phyloP scores from a whole-genome alignment of 768 basidiomycete genomes.

The Termitomyces sp. region DNA sequence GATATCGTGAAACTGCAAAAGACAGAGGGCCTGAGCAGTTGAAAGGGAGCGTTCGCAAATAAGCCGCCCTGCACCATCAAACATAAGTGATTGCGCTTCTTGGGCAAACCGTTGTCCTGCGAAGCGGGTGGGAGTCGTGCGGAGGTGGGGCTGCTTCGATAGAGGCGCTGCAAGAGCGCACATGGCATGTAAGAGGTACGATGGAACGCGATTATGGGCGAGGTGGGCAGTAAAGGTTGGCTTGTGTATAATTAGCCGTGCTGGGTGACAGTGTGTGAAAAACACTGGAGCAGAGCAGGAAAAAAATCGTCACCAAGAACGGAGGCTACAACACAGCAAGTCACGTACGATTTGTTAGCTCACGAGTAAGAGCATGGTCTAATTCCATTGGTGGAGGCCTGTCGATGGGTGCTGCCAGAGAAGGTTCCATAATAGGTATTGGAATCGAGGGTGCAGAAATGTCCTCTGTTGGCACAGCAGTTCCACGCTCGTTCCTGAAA shows the following conservation, averaged over 20 bases:
- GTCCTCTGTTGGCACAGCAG: constrained; percentile 33
- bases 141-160: constrained; percentile 62
- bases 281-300: constrained; percentile 57
- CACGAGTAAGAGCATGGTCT: constrained; percentile 62
- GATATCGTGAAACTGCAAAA: constrained; percentile 68
- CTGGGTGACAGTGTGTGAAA: constrained; percentile 79
- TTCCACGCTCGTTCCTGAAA: constrained; percentile 39
- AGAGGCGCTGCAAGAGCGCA: constrained; percentile 78
- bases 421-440: constrained; percentile 33
- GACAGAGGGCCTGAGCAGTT: constrained; percentile 72
- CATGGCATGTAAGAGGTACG: constrained; percentile 67
- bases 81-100: constrained; percentile 66
- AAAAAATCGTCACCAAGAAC: constrained; percentile 11
- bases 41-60: constrained; percentile 60
- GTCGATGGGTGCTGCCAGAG: constrained; percentile 35
- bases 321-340: constrained; percentile 9
- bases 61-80: constrained; percentile 63
- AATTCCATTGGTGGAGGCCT: constrained; percentile 42
- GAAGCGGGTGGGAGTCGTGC: constrained; percentile 49
- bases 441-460: constrained; percentile 21
- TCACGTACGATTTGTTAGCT: constrained; percentile 68
- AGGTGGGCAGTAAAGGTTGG: constrained; percentile 70
- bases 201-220: constrained; percentile 62
- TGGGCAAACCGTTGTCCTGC: constrained; percentile 56
- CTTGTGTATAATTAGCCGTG: constrained; percentile 73